Evolutionary conservation across 805 yeast genomes (phyloP).

Genomic region (Candida easanensis): DNA sequence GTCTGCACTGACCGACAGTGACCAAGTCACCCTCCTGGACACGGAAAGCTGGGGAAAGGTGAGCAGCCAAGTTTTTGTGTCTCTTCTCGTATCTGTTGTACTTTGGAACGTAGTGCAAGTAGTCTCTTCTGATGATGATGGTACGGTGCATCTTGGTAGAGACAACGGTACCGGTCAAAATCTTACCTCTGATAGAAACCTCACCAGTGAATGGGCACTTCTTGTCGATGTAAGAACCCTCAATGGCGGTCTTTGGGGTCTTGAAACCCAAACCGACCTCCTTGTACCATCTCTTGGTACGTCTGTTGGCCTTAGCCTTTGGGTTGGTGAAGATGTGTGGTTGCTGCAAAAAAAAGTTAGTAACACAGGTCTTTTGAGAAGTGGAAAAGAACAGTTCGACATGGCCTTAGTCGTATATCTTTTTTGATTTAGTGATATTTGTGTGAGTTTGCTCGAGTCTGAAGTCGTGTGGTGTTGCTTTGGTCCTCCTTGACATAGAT

Average conservation of each 20-base stretch:
- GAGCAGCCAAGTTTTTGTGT: slow-evolving; percentile 99
- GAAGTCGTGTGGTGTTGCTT: too few relatives aligned
- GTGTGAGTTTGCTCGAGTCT: too few relatives aligned
- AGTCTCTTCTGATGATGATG: slow-evolving; percentile 98
- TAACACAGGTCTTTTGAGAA: slow-evolving; percentile 20
- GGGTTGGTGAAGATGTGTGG: slow-evolving; percentile 99
- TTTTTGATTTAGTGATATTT: too few relatives aligned
- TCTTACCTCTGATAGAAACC: slow-evolving; percentile 99
- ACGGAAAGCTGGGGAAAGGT: slow-evolving; percentile 99
- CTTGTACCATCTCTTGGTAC: slow-evolving; percentile 99
- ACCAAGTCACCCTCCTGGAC: slow-evolving; percentile 98
- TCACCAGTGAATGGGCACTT: slow-evolving; percentile 99
- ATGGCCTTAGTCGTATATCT: too few relatives aligned
- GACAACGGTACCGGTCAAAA: slow-evolving; percentile 98
- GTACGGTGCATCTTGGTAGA: slow-evolving; percentile 99
- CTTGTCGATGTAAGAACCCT: slow-evolving; percentile 99
- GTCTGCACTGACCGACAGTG: slow-evolving; percentile 99
- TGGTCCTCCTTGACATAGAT: too few relatives aligned
- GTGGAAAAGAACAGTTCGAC: neutral
- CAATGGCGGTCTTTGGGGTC: slow-evolving; percentile 98
- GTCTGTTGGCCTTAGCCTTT: slow-evolving; percentile 97
- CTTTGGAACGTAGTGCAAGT: slow-evolving; percentile 99
- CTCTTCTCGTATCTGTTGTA: slow-evolving; percentile 99
- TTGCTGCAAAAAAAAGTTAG: slow-evolving; percentile 63
- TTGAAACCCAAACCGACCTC: slow-evolving; percentile 99